These are phyloP conservation scores for Aspergillus costaricaensis DNA, from an alignment of 2,329 filamentous ascomycete species.

Conservation along the genomic window DNA sequence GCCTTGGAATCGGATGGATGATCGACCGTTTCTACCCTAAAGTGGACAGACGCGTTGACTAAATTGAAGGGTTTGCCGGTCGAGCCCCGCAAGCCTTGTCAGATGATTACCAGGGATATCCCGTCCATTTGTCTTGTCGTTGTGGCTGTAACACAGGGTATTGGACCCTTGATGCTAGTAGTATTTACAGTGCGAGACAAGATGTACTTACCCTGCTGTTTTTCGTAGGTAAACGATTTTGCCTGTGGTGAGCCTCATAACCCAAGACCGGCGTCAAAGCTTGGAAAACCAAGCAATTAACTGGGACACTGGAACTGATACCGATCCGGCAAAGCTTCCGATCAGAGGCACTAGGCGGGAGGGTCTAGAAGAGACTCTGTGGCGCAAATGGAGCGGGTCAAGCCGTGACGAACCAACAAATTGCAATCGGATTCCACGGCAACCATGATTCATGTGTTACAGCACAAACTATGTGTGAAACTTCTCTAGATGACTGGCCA, in stretches of 20 bases:
- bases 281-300: neutral
- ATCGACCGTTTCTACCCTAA: conserved; percentile 4
- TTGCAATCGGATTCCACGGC: neutral
- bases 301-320: neutral
- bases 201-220: neutral
- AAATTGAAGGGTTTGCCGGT: conserved; percentile 5
- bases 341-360: neutral
- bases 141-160: neutral
- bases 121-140: neutral
- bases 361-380: conserved; percentile 1
- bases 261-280: neutral
- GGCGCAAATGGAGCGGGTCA: conserved; percentile 1
- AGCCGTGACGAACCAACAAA: conserved; percentile 2
- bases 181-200: neutral
- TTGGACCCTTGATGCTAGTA: conserved; percentile 1
- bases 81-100: conserved; percentile 7
- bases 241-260: neutral
- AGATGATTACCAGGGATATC: conserved; percentile 6
- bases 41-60: conserved; percentile 3
- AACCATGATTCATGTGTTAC: neutral
- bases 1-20: conserved; percentile 6
- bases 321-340: conserved; percentile 3
- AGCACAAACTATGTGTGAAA: neutral
- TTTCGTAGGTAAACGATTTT: neutral
- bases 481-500: neutral